A percentile compares a stretch with the other conserved stretches of the same genome.
Evolutionary conservation across 225 moss, liverwort and hornwort genomes (phyloP).

Genomic region (Sphagnum tenellum): DNA sequence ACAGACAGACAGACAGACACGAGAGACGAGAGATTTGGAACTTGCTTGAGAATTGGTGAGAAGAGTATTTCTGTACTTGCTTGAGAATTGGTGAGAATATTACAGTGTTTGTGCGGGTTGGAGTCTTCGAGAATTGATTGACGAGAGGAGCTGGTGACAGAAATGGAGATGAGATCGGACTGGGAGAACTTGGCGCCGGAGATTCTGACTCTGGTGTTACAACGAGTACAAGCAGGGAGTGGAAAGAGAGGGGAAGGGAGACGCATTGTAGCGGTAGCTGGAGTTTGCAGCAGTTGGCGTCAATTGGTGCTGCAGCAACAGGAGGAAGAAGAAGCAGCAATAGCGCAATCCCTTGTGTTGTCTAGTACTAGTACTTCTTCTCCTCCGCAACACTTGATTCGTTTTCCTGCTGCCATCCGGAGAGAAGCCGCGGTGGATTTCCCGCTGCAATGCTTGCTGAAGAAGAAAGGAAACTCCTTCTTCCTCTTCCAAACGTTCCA

Average conservation of each 20-base stretch:
- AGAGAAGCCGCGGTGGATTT: slow-evolving; percentile 27
- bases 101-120: too few relatives aligned
- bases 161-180: slow-evolving; percentile 1
- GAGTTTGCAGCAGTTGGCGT: slow-evolving; percentile 79
- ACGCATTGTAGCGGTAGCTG: slow-evolving; percentile 65
- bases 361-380: too few relatives aligned
- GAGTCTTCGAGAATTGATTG: too few relatives aligned
- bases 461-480: slow-evolving; percentile 41
- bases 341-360: slow-evolving; percentile 4
- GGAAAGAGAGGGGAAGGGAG: slow-evolving; percentile 59
- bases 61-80: too few relatives aligned
- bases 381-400: slow-evolving; percentile 26
- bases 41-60: too few relatives aligned
- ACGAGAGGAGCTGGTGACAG: too few relatives aligned
- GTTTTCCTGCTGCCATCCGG: slow-evolving; percentile 37
- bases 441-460: slow-evolving; percentile 55
- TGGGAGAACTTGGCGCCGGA: slow-evolving; percentile 65
- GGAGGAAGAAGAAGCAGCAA: slow-evolving; percentile 4
- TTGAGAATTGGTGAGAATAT: too few relatives aligned
- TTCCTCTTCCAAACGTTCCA: slow-evolving; percentile 28
- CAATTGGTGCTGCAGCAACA: slow-evolving; percentile 23
- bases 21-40: too few relatives aligned
- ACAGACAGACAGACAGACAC: too few relatives aligned
- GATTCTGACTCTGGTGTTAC: slow-evolving; percentile 43
- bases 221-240: slow-evolving; percentile 48